A percentile compares a stretch with the other conserved stretches of the same genome.
Conservation (phyloP, 2,329 filamentous ascomycete genomes). For the Cercospora beticola region DNA sequence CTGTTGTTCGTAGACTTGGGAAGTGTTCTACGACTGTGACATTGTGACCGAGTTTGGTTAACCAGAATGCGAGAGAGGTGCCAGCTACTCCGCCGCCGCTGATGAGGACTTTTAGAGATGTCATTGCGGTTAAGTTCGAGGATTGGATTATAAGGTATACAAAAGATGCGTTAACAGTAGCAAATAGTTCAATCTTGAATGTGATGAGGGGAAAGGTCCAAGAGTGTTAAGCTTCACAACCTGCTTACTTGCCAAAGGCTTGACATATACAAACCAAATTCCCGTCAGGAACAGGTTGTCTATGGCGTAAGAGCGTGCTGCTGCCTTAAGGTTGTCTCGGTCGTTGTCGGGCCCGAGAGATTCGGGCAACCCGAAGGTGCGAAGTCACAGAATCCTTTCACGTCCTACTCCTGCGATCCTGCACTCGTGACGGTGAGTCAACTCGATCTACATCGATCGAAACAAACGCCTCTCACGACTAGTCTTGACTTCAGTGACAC, state of each 20-base stretch:
- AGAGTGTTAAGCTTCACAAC: not conserved
- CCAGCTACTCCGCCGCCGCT: slow-evolving; percentile 44
- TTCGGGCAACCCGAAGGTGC: not conserved
- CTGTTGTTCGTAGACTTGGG: slow-evolving; percentile 40
- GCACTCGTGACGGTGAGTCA: not conserved
- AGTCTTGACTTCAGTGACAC: not conserved
- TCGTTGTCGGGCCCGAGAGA: not conserved
- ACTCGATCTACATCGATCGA: not conserved
- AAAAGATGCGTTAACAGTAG: not conserved
- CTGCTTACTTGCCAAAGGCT: not conserved
- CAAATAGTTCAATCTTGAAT: not conserved
- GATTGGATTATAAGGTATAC: not conserved
- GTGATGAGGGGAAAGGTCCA: not conserved
- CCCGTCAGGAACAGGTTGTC: not conserved
- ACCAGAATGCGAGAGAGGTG: slow-evolving; percentile 39
- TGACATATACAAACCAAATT: not conserved
- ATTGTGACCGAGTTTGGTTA: slow-evolving; percentile 24
- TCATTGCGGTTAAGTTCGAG: not conserved
- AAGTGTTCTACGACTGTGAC: slow-evolving; percentile 50
- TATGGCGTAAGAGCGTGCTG: not conserved
- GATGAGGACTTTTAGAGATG: slow-evolving; percentile 37
- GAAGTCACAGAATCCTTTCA: not conserved
- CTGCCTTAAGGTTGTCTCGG: not conserved
- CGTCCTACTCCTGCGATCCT: not conserved
- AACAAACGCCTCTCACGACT: not conserved